Percentiles rank a stretch among this genome's conserved stretches.
Evolutionary conservation across 1,284 basidiomycete genomes (phyloP).

Genomic region (Neolentinus lepideus): DNA sequence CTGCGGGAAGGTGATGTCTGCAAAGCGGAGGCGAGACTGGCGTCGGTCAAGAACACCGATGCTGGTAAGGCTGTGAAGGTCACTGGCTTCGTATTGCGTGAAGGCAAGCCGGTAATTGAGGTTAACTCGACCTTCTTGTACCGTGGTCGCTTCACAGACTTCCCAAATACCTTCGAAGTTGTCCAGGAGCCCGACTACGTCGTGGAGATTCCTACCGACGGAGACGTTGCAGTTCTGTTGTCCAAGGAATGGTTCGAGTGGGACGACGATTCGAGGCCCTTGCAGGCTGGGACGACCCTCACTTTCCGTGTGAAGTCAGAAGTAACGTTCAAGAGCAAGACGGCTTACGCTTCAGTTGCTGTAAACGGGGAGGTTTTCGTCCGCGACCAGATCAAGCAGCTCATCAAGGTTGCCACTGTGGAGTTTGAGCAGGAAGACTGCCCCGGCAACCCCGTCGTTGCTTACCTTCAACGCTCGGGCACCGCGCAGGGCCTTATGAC

Average conservation of each 20-base stretch:
- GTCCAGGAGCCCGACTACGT: slow-evolving; percentile 85
- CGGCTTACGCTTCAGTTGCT: slow-evolving; percentile 74
- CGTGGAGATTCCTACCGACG: slow-evolving; percentile 71
- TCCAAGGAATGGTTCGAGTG: slow-evolving; percentile 99
- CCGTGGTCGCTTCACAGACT: slow-evolving; percentile 91
- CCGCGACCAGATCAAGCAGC: slow-evolving; percentile 78
- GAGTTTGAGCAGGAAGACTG: slow-evolving; percentile 84
- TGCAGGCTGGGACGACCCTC: slow-evolving; percentile 76
- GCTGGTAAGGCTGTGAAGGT: slow-evolving; percentile 94
- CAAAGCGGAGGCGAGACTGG: slow-evolving; percentile 83
- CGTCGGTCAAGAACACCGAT: slow-evolving; percentile 87
- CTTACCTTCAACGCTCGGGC: slow-evolving; percentile 91
- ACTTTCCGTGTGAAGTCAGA: slow-evolving; percentile 87
- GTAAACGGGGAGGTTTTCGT: slow-evolving; percentile 85
- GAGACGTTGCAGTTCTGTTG: slow-evolving; percentile 83
- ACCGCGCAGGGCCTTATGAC: slow-evolving; percentile 69
- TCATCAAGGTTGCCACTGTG: slow-evolving; percentile 85
- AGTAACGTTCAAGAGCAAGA: slow-evolving; percentile 88
- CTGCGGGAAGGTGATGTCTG: slow-evolving; percentile 87
- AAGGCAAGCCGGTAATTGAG: slow-evolving; percentile 80
- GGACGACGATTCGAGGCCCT: slow-evolving; percentile 78
- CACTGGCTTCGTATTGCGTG: slow-evolving; percentile 78
- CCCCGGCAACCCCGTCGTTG: slow-evolving; percentile 89
- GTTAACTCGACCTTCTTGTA: slow-evolving; percentile 96
- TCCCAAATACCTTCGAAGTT: slow-evolving; percentile 92